Conservation (phyloP, 208 protist genomes). For the Acanthamoeba healyi region DNA sequence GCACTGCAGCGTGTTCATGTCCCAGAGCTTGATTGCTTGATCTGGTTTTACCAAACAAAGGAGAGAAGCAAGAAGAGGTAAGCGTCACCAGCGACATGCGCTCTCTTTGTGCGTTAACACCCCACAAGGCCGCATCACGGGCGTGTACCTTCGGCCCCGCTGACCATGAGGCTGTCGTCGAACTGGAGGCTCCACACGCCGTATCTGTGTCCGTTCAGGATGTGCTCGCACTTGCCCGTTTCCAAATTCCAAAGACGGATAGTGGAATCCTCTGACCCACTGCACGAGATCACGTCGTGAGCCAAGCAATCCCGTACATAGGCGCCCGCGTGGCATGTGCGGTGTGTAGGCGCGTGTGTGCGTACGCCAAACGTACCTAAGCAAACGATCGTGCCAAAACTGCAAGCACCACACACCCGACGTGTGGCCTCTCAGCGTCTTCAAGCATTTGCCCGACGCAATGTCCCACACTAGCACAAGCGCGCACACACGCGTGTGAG, state of each 20-base stretch:
- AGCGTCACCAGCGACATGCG: too few relatives aligned
- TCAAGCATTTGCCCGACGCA: not conserved
- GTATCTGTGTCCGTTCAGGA: conserved; percentile 19
- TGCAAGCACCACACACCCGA: conserved; percentile 63
- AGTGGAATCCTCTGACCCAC: conserved; percentile 62
- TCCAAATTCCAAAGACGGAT: conserved; percentile 26
- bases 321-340: too few relatives aligned
- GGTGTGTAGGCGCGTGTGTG: too few relatives aligned
- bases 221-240: conserved; percentile 35
- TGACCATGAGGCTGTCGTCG: conserved; percentile 13
- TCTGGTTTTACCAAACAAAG: not conserved
- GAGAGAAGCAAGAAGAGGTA: not conserved
- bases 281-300: not conserved
- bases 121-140: too few relatives aligned
- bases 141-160: conserved; percentile 40
- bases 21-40: conserved; percentile 63
- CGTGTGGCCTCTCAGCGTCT: conserved; percentile 37
- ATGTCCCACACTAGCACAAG: conserved; percentile 34
- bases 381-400: conserved; percentile 60
- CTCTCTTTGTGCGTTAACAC: too few relatives aligned
- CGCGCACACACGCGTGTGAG: not conserved
- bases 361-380: conserved; percentile 14
- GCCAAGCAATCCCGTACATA: not conserved
- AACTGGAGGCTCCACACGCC: conserved; percentile 59
- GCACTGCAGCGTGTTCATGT: conserved; percentile 28